Evolutionary conservation across 257 asterid genomes (phyloP).

Genomic region (Nicotiana undulata): DNA sequence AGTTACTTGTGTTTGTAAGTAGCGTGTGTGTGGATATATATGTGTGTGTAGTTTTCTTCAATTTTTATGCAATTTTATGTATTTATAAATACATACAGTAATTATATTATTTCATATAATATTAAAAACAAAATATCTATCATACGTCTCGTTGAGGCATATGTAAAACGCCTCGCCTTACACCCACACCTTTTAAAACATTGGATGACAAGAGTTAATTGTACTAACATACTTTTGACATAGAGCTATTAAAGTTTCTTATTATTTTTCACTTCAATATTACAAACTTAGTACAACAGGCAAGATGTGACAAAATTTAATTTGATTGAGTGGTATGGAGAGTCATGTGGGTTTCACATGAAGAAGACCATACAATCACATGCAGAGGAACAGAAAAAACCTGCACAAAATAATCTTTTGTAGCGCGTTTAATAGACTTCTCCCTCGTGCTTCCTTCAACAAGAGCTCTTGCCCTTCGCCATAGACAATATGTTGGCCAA

Average conservation of each 20-base stretch:
- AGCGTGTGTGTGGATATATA: no score
- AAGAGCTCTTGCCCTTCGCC: constrained; percentile 2
- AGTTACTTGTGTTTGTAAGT: no score
- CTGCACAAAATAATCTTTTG: constrained; percentile 15
- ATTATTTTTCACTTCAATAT: background rate
- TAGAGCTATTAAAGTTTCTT: background rate
- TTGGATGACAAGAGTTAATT: no score
- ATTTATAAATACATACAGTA: no score
- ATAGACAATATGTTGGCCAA: constrained; percentile 4
- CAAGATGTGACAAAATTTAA: constrained; percentile 14
- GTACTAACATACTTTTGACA: no score
- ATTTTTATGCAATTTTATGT: no score
- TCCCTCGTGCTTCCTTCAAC: constrained; percentile 12
- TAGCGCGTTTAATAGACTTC: constrained; percentile 1
- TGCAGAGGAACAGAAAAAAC: constrained; percentile 31
- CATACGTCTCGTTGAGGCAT: no score
- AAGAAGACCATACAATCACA: constrained; percentile 21
- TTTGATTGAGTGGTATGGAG: constrained; percentile 22
- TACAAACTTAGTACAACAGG: background rate
- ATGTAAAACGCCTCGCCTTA: no score
- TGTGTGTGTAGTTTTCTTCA: no score
- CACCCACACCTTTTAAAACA: no score
- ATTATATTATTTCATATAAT: no score
- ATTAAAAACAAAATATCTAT: no score
- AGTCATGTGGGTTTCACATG: constrained; percentile 44